Base-by-base conservation (phyloP, 441 rosid species). In the Adansonia grandidieri region DNA sequence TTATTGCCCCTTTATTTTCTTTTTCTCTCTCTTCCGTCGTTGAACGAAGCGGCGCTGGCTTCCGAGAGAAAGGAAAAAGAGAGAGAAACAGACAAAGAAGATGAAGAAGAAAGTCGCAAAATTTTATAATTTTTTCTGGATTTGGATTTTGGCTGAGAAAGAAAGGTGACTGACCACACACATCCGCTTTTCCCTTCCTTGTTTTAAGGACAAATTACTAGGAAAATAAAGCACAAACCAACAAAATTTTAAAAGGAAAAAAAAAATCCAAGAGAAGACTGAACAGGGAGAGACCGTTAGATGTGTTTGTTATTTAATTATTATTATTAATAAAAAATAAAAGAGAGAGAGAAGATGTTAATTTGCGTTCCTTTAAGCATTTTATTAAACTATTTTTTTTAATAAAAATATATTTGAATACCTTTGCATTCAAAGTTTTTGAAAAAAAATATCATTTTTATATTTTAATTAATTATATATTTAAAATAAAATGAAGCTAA, bases 81-180 rank as follows among this genome's bases (percentile, higher is more conserved):
- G 54, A 72, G 4, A 77, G 79, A 74, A 82, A 74, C 44, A 63
- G 75, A 73, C 67, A 65, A 44, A 32, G 44, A 61, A 57, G 73
- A 19, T 48, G 51, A 62, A 63, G 77, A 37, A 7, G 61, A 20
- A 54, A 17, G 69, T 66, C 70, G 86, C 80, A 80, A 64, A 32
- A 76, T 60, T 53, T 82, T 45, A 75, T 79, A 51, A 74, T 0
- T 24, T 24, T 24, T 10, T 71, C 72, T 78, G 32, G 76, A 54
- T 58, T 74, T 74, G 17, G 40, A 20, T 68, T 67, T 44, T 45
- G 54, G 37, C n/a, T 9, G 72, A 20, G 57, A 28, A 73, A 61
- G 47, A 79, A 56, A 75, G 81, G 73, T 77, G 82, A 83, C 61
- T 82, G 81, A 85, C 79, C 83, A 64, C 82, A 77, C 84, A 76